Evolutionary conservation across 306 rosid species (phyloP).

Genomic region (Cucurbita pepo): DNA sequence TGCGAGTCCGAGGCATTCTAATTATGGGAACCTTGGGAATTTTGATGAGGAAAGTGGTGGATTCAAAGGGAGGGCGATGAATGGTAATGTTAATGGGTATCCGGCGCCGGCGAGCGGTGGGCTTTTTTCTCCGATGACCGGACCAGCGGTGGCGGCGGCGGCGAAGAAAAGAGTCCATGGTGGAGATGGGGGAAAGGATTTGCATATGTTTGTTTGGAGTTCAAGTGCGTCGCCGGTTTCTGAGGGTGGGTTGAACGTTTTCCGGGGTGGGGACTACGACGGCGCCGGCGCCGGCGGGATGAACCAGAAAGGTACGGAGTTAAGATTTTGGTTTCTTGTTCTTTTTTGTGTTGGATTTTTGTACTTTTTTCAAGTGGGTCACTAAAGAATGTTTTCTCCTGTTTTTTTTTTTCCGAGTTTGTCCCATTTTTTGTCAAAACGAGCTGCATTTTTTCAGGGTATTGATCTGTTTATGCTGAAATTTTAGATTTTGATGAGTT

Average conservation of each 20-base stretch:
- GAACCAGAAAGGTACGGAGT: constrained; percentile 52
- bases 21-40: constrained; percentile 35
- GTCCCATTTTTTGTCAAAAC: neutral
- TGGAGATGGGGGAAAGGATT: constrained; percentile 45
- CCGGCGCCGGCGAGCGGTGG: constrained; percentile 50
- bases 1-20: constrained; percentile 50
- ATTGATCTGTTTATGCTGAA: neutral
- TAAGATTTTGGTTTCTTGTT: neutral
- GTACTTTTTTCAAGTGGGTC: constrained; percentile 3
- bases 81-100: constrained; percentile 12
- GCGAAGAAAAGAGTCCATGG: constrained; percentile 29
- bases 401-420: neutral
- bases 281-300: constrained; percentile 44
- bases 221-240: constrained; percentile 82
- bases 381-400: neutral
- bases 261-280: constrained; percentile 59
- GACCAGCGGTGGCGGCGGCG: constrained; percentile 19
- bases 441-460: neutral
- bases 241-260: constrained; percentile 71
- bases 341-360: neutral
- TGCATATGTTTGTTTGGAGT: constrained; percentile 92
- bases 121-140: constrained; percentile 53
- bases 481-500: constrained; percentile 48
- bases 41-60: constrained; percentile 46
- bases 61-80: neutral